Base-by-base conservation (phyloP, 768 basidiomycete species). In the Phlebiopsis flavidoalba region DNA sequence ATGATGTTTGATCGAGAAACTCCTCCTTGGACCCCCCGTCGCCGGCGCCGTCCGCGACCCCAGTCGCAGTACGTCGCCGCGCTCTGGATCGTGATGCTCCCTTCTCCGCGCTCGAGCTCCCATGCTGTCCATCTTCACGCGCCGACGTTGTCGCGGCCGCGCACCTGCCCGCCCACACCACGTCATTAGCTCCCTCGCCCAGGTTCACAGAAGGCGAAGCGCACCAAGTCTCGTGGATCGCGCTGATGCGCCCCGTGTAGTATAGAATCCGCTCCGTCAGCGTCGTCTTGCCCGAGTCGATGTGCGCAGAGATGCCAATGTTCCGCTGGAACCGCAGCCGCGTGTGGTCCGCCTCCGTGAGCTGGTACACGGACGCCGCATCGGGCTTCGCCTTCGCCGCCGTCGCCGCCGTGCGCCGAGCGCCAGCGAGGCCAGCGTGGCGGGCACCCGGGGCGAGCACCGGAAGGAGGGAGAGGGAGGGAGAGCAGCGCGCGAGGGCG, bases 101-200 rank as follows among this genome's bases (percentile, higher is more conserved):
- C n/a, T 77, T 99, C 98, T 75, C 98, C 97, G 51, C 96, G 82
- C 73, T 99, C 97, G 4, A 99, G 79, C 64, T 99, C 97, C n/a
- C 97, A 99, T 99, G 66, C 89, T 93, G 74, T 99, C 97, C 97
- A 99, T 99, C 79, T 99, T 99, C 8, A n/a, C n/a, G 97, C 97
- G 56, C 97, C 97, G 19, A 98, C 95, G 31, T 88, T 87, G 73
- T 99, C 97, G 57, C 91, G 83, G 48, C 97, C 97, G 62, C 97
- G 83, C 62, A 96, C 93, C 91, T 93, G 67, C 3, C 10, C 40
- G 10, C 26, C 26, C 26, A 31, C 40, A 3, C 12, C 11, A 8
- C 10, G 40, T 40, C 7, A 40, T 7, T 14, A 40, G 14, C 8
- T 40, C 14, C 37, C 7, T 40, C 7, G 37, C 37, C 14, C 8